A percentile compares a stretch with the other conserved stretches of the same genome.
Evolutionary conservation across 768 basidiomycete species (phyloP).

Genomic region (Leucosporidium yakuticum): DNA sequence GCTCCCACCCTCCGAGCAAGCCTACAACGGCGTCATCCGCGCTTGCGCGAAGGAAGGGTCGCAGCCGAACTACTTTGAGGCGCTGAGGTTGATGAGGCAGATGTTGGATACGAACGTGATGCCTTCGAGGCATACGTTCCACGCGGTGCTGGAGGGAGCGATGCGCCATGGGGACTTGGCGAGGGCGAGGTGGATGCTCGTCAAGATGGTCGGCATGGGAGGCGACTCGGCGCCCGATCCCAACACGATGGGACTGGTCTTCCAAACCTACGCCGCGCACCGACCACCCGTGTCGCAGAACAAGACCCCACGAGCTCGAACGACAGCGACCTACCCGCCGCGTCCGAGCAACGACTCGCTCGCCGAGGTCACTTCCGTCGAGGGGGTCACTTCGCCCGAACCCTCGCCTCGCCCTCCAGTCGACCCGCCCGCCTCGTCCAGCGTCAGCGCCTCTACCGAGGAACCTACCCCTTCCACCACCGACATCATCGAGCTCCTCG

Average conservation of each 20-base stretch:
- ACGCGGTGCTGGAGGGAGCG: slow-evolving; percentile 79
- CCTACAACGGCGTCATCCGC: slow-evolving; percentile 77
- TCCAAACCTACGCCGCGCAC: slow-evolving; percentile 31
- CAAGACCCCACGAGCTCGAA: too few relatives aligned
- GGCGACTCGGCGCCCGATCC: slow-evolving; percentile 18
- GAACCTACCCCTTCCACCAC: not conserved
- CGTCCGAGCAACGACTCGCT: too few relatives aligned
- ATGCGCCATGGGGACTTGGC: slow-evolving; percentile 78
- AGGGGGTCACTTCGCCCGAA: too few relatives aligned
- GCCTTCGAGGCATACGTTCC: slow-evolving; percentile 66
- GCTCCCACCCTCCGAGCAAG: slow-evolving; percentile 53
- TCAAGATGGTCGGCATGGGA: slow-evolving; percentile 60
- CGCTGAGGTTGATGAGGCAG: slow-evolving; percentile 72
- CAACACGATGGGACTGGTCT: slow-evolving; percentile 28
- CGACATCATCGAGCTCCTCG: slow-evolving; percentile 23
- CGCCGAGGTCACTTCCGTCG: too few relatives aligned
- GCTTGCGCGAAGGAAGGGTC: slow-evolving; percentile 59
- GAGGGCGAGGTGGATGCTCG: slow-evolving; percentile 81
- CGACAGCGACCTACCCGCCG: too few relatives aligned
- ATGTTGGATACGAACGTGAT: slow-evolving; percentile 62
- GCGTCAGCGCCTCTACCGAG: not conserved
- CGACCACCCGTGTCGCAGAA: not conserved
- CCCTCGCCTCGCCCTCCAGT: too few relatives aligned
- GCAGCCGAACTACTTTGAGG: slow-evolving; percentile 55
- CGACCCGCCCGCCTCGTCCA: not conserved